Conservation (phyloP, 495 filamentous ascomycete genomes). For the Podospora sp. region DNA sequence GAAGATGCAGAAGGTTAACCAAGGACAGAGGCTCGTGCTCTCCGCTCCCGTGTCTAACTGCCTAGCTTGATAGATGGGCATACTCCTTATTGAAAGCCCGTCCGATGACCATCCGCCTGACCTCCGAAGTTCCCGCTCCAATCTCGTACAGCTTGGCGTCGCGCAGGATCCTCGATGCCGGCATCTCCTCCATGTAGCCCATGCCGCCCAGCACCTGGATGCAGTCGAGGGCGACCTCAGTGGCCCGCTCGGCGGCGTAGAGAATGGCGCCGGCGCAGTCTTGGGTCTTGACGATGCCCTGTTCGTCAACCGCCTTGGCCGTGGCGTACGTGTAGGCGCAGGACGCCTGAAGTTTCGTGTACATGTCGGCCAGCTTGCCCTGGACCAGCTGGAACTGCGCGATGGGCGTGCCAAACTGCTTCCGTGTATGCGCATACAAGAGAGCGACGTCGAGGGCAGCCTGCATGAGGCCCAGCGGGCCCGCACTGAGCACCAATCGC, state of each 20-base stretch:
- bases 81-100: slow-evolving; percentile 92
- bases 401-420: slow-evolving; percentile 86
- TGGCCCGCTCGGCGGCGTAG: slow-evolving; percentile 92
- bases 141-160: slow-evolving; percentile 93
- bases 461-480: slow-evolving; percentile 94
- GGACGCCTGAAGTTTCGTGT: slow-evolving; percentile 84
- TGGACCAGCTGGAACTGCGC: slow-evolving; percentile 94
- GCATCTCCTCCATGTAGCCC: slow-evolving; percentile 95
- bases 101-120: slow-evolving; percentile 92
- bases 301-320: slow-evolving; percentile 73
- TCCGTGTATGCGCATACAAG: slow-evolving; percentile 85
- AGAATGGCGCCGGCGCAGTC: slow-evolving; percentile 95
- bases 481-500: slow-evolving; percentile 87
- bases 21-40: not conserved
- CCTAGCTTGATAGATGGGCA: slow-evolving; percentile 46
- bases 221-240: slow-evolving; percentile 84
- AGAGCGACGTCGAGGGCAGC: slow-evolving; percentile 82
- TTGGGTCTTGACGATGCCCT: slow-evolving; percentile 72
- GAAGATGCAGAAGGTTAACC: not conserved
- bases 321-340: slow-evolving; percentile 78
- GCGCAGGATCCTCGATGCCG: slow-evolving; percentile 79
- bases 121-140: slow-evolving; percentile 93
- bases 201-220: slow-evolving; percentile 94
- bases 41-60: not conserved
- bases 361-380: slow-evolving; percentile 95